Evolutionary conservation across 2,329 filamentous ascomycete species (phyloP).

Genomic region (Penicillium verrucosum): DNA sequence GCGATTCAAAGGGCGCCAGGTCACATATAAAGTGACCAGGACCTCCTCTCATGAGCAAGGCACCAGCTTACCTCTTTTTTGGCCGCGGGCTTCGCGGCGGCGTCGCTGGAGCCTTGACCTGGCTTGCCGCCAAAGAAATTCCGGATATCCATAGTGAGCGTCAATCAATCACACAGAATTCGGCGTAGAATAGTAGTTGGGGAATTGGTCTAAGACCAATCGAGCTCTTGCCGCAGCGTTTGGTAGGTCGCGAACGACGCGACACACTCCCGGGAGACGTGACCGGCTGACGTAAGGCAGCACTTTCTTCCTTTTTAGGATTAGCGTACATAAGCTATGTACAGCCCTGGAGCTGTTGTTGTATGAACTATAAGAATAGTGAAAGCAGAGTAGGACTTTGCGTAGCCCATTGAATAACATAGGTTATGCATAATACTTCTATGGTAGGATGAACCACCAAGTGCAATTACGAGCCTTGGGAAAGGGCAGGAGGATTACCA

Average conservation of each 20-base stretch:
- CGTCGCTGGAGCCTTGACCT: conserved; percentile 53
- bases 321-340: conserved; percentile 3
- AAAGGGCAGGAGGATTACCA: not conserved
- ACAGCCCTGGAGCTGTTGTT: not conserved
- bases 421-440: not conserved
- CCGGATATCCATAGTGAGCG: conserved; percentile 74
- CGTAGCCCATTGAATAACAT: not conserved
- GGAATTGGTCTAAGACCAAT: not conserved
- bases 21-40: not conserved
- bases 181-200: not conserved
- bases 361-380: not conserved
- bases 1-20: not conserved
- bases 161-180: not conserved
- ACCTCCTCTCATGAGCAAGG: conserved; percentile 1
- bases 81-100: conserved; percentile 31
- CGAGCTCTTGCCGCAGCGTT: not conserved
- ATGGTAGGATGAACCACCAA: not conserved
- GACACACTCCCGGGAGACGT: conserved; percentile 24
- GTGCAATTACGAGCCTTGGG: not conserved
- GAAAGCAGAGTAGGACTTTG: not conserved
- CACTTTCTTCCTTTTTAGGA: conserved; percentile 19
- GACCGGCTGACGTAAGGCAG: conserved; percentile 15
- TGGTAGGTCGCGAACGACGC: conserved; percentile 11
- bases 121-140: conserved; percentile 83
- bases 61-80: conserved; percentile 43